Evolutionary conservation across 2,329 filamentous ascomycete genomes (phyloP), one percentile per base, ranked within the genome.

Genomic region (Cladosporium oxysporum): DNA sequence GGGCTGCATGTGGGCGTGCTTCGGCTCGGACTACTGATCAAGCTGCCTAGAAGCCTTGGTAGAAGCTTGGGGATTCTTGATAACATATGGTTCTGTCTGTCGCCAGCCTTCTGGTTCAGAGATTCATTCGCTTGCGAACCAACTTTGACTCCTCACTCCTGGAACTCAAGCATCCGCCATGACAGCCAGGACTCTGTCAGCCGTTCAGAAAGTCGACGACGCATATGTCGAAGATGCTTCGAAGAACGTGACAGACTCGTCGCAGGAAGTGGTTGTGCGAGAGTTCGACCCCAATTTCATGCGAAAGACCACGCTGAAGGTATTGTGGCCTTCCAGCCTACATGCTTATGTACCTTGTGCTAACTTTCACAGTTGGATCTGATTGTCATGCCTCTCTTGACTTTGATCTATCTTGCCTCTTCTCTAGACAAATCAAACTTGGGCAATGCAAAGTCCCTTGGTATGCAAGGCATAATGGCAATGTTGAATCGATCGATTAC

Each of bases 391-490:
- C 65, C 65, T 50, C 57, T 66, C 14, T 41, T 66, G 35, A 66
- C 65, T 5, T 26, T 66, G 28, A 66, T 66, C 44, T 66, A 66
- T 28, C 65, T 66, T 41, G 47, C 61, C 35, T 60, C 61, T 74
- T 79, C 80, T 5, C 76, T 83, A 5, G 82, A 84, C 70, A 84
- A 84, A 64, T 78, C 78, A 2, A 77, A 77, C 63, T 66, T 77
- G 41, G 75, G 65, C 18, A 66, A 66, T 37, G 65, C 65, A 50
- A 66, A 66, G 61, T 57, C 61, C 18, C 47, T 66, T 14, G 65
- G 65, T 26, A 35, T 31, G 29, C 29, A 31, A 31, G 29, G 29
- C 6, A 31, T 8, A 31, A 31, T 31, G 29, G 29, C 29, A 31
- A 2, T 8, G 8, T 31, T 31, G 29, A 31, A 1, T 31, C 5